Evolutionary conservation across 768 basidiomycete genomes (phyloP), one percentile per base, ranked within the genome.

Genomic region (Phlebiopsis gigantea): DNA sequence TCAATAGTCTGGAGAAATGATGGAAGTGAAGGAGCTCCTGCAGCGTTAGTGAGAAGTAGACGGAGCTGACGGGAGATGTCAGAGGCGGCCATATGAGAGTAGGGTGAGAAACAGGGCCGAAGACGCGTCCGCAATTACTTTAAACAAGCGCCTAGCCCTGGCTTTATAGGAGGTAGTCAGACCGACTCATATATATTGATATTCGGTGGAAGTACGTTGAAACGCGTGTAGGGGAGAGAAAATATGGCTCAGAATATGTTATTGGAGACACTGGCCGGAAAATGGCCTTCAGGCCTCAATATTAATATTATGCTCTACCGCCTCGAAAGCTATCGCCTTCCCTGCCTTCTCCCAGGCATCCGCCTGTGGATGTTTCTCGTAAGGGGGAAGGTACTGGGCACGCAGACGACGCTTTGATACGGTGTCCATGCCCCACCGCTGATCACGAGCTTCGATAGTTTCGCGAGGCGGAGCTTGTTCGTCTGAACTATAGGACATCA

Each of bases 61-160:
- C 84, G 82, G 46, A 89, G 72, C 58, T 83, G 80, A 63, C 76
- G 78, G 50, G 70, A 69, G 55, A 79, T 66, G 28, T 76, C 66
- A 41, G 63, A 75, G 71, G 71, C 65, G 60, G 66, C 69, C 68
- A 73, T 76, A 46, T 26, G 47, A 29, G 47, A 6, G 22, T 22
- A 26, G 29, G 47, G 17, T 30, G 17, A 14, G 47, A 41, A 24
- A 60, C 57, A 46, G 28, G 46, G 31, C 47, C 46, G 55, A 22
- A 25, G 15, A 15, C 8, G 29, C 30, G 43, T 41, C 24, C 26
- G n/a, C 31, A 7, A 14, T 7, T 7, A 34, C 12, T 39, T 10
- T 9, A 39, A 10, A 39, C 34, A 39, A 39, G 34, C 34, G 34
- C 34, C 34, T 17, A 9, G 2, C 8, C 12, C n/a, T n/a, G n/a